Evolutionary conservation across 352 stramenopile species (phyloP), one percentile per base, ranked within the genome.

Genomic region (Globisporangium perplexum): DNA sequence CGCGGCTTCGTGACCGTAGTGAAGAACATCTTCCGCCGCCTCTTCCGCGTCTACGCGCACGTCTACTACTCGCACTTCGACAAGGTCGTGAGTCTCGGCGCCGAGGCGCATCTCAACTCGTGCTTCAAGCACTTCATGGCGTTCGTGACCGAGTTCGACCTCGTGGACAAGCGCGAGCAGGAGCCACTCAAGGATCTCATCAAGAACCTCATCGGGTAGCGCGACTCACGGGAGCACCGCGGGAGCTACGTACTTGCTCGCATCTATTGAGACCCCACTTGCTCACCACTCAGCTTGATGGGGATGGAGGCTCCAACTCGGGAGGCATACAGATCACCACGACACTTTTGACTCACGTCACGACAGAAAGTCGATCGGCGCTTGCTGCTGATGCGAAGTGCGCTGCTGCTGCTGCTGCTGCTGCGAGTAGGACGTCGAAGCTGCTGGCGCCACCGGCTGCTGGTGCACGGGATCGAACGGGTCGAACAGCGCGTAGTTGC

Each of bases 91-190:
- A 85, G 82, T 46, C 78, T 98, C 33, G 90, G 93, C 23, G 96
- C 96, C 51, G 93, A 97, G 56, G 92, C 95, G 31, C 92, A 98
- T 67, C 77, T 99, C 49, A 99, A 99, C 74, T 98, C 96, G 53
- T 98, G 90, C 63, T 98, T 99, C 74, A 99, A 99, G 66, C 94
- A 98, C 70, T 99, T 99, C 57, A 97, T 98, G 76, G 93, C 96
- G 43, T 98, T 99, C 69, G 95, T 95, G 60, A 95, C 77, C 17
- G 88, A 97, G 63, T 98, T 98, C 66, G 86, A 96, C 15, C 71
- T 98, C 30, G 83, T 98, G 18, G 88, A 95, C 52, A 90, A 96
- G 65, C 86, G 91, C 49, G 93, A 98, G 67, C 88, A 98, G 66
- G 85, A 97, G 63, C 93, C 93, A 14, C 75, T 98, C 52, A 93